These are phyloP conservation scores for Hymenoscyphus fructigenus DNA, from an alignment of 2,329 filamentous ascomycete genomes.

Conservation along the genomic window DNA sequence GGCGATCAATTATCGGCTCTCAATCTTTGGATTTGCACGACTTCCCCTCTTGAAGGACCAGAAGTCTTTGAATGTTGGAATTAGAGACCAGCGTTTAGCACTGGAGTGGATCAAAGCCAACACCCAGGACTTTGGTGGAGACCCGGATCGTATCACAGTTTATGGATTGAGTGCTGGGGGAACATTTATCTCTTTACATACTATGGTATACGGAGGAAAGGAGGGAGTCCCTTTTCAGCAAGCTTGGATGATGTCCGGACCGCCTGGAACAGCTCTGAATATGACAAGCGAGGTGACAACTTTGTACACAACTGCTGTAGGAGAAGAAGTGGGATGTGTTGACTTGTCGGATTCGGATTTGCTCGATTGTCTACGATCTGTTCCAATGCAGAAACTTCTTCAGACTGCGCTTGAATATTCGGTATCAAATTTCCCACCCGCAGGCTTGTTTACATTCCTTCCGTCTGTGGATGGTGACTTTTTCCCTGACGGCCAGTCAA, in stretches of 20 bases:
- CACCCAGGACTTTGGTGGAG: constrained; percentile 7
- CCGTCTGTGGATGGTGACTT: neutral
- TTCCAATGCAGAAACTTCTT: constrained; percentile 11
- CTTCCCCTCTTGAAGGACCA: constrained; percentile 2
- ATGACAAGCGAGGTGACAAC: constrained; percentile 2
- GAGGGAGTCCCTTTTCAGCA: neutral
- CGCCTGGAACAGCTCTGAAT: constrained; percentile 4
- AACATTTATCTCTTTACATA: neutral
- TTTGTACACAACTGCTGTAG: neutral
- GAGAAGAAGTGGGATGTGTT: neutral
- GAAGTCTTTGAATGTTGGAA: constrained; percentile 13
- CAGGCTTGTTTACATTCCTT: neutral
- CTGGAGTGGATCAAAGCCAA: constrained; percentile 13
- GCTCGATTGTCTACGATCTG: constrained; percentile 3
- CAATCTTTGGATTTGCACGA: constrained; percentile 13
- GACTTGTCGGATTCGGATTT: neutral
- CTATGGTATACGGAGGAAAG: neutral
- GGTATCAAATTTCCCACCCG: constrained; percentile 7
- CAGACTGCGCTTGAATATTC: constrained; percentile 15
- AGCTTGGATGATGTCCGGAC: constrained; percentile 6
- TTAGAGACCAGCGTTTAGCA: constrained; percentile 13
- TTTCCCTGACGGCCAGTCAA: neutral
- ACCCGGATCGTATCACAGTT: neutral
- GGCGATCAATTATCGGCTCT: constrained; percentile 12
- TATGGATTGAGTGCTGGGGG: constrained; percentile 2